These are phyloP conservation scores for Suhomyces sp. DNA, from an alignment of 805 yeast genomes.

Conservation along the genomic window DNA sequence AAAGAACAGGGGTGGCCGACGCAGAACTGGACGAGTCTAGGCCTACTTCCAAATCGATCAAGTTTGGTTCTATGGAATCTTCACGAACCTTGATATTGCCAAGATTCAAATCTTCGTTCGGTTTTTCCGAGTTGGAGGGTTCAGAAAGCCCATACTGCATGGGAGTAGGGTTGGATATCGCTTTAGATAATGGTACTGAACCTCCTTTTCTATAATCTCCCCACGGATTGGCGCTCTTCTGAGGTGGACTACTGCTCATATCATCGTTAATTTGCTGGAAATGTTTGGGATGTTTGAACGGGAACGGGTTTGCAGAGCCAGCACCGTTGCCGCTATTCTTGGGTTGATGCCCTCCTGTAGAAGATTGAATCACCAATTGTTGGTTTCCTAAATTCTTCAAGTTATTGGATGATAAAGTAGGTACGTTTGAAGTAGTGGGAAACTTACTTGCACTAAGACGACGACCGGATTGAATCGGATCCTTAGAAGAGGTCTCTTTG, in stretches of 20 bases:
- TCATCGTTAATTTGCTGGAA: not conserved
- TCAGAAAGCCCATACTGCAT: not conserved
- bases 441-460: not conserved
- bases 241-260: not conserved
- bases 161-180: slow-evolving; percentile 3
- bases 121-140: not conserved
- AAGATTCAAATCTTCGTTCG: not conserved
- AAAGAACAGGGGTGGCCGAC: slow-evolving; percentile 16
- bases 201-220: slow-evolving; percentile 22
- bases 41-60: slow-evolving; percentile 37
- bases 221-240: slow-evolving; percentile 32
- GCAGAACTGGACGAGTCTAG: slow-evolving; percentile 24
- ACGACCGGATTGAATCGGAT: not conserved
- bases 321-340: not conserved
- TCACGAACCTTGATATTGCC: slow-evolving; percentile 2
- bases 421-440: not conserved
- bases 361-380: not conserved
- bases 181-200: slow-evolving; percentile 4
- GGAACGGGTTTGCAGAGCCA: slow-evolving; percentile 6
- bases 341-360: not conserved
- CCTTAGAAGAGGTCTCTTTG: not conserved
- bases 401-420: not conserved
- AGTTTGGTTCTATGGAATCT: slow-evolving; percentile 19
- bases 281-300: slow-evolving; percentile 5
- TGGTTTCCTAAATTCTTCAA: not conserved